These are phyloP conservation scores for Eucalyptus victrix DNA, from an alignment of 345 rosid species.

Conservation along the genomic window DNA sequence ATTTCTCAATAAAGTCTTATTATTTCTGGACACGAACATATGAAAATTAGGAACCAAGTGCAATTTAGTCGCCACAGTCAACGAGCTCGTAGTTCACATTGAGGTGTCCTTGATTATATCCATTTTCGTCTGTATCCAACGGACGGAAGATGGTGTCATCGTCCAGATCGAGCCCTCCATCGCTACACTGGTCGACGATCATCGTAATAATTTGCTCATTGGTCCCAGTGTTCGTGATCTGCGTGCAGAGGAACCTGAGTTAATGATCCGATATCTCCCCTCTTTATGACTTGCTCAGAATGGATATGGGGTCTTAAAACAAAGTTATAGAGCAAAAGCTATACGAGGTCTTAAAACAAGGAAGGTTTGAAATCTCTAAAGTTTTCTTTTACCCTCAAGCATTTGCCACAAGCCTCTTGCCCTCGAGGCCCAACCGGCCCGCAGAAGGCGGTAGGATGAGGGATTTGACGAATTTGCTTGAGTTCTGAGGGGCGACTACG, in stretches of 20 bases:
- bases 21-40: not conserved
- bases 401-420: conserved; percentile 41
- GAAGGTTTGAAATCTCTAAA: not conserved
- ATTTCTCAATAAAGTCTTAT: not conserved
- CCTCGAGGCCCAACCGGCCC: conserved; percentile 46
- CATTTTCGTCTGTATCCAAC: conserved; percentile 33
- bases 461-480: not conserved
- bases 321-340: not conserved
- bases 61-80: conserved; percentile 3
- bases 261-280: not conserved
- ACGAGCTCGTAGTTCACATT: conserved; percentile 20
- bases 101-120: conserved; percentile 17
- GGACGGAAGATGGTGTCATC: conserved; percentile 12
- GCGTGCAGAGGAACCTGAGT: not conserved
- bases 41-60: not conserved
- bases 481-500: not conserved
- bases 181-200: conserved; percentile 53
- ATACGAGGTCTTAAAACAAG: not conserved
- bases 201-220: conserved; percentile 28
- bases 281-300: not conserved
- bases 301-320: not conserved
- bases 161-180: conserved; percentile 53
- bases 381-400: conserved; percentile 19
- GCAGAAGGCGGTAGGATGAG: conserved; percentile 29
- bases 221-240: conserved; percentile 46